A percentile compares a stretch with the other conserved stretches of the same genome.
Conservation (phyloP, 2,329 filamentous ascomycete species). For the Amphichorda felina region DNA sequence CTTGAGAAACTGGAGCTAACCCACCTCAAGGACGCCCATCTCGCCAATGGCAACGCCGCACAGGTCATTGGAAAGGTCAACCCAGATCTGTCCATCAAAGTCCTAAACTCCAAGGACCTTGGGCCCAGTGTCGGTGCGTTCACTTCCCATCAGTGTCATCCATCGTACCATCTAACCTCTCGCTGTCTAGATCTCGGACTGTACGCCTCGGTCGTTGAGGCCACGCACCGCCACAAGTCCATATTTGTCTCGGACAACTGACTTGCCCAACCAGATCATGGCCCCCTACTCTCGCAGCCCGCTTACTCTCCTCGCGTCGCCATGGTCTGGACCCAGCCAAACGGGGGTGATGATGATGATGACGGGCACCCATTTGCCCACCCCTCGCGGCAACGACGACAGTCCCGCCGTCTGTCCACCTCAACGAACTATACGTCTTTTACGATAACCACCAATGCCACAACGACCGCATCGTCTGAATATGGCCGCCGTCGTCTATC, state of each 20-base stretch:
- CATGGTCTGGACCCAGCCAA: conserved; percentile 23
- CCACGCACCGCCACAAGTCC: conserved; percentile 67
- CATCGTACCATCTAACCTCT: too few relatives aligned
- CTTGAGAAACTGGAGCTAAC: too few relatives aligned
- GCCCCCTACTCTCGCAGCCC: conserved; percentile 8
- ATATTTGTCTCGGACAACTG: conserved; percentile 59
- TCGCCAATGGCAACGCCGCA: conserved; percentile 56
- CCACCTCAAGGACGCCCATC: conserved; percentile 50
- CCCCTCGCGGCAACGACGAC: neutral
- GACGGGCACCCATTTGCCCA: neutral
- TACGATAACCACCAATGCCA: neutral
- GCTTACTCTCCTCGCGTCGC: conserved; percentile 19
- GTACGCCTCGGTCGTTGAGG: conserved; percentile 71
- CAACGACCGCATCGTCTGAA: neutral
- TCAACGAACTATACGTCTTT: neutral
- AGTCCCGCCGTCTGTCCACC: neutral
- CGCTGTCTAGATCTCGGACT: conserved; percentile 54
- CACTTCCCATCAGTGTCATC: too few relatives aligned
- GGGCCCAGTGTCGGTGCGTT: conserved; percentile 56
- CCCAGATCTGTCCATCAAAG: conserved; percentile 58
- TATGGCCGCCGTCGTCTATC: neutral
- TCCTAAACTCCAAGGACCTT: conserved; percentile 57
- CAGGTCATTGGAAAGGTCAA: conserved; percentile 76
- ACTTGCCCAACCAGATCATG: conserved; percentile 16
- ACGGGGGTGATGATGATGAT: neutral